Base-by-base conservation (phyloP, 768 basidiomycete species). In the Inosperma sp. region DNA sequence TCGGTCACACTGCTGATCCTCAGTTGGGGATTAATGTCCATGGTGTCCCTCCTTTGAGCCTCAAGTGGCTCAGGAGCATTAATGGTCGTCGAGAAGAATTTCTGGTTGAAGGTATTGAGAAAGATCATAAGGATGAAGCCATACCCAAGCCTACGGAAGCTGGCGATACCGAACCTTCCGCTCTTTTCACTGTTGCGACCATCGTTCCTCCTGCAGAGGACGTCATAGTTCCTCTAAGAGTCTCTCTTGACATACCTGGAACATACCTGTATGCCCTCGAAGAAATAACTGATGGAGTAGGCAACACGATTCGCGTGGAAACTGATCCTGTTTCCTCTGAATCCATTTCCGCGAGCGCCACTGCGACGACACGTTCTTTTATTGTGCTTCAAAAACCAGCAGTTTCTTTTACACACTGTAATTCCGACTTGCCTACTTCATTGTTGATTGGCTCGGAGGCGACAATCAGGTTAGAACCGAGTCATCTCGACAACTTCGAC, bases 81-180 rank as follows among this genome's bases (percentile, higher is more conserved):
- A 83, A 82, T 49, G 82, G 81, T 9, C 73, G 75, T 54, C 73
- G 76, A 48, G 88, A 93, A 60, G 73, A 78, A 37, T 87, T 87
- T 55, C 68, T 86, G 33, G 88, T 93, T 2, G 91, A 93, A 60
- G 91, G 92, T 7, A 89, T 94, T 42, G 86, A 90, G 63, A 79
- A 77, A 31, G 74, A 75, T 19, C 72, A 74, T 37, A 65, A 72
- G 21, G 56, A 58, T 35, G 48, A 50, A 9, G 44, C n/a, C 21
- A 19, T 13, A n/a, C 49, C 43, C 7, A 48, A 53, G 9, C 30
- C 26, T 3, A 23, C 42, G 17, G 39, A 56, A 7, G 21, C 52
- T 16, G 50, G 44, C 42, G 26, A 35, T 37, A 13, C n/a, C 10
- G 33, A 5, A 17, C 19, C 50, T 22, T 33, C 33, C 16, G 21